Evolutionary conservation across 352 stramenopile genomes (phyloP), one percentile per base, ranked within the genome.

Genomic region (Plasmopara viticola): DNA sequence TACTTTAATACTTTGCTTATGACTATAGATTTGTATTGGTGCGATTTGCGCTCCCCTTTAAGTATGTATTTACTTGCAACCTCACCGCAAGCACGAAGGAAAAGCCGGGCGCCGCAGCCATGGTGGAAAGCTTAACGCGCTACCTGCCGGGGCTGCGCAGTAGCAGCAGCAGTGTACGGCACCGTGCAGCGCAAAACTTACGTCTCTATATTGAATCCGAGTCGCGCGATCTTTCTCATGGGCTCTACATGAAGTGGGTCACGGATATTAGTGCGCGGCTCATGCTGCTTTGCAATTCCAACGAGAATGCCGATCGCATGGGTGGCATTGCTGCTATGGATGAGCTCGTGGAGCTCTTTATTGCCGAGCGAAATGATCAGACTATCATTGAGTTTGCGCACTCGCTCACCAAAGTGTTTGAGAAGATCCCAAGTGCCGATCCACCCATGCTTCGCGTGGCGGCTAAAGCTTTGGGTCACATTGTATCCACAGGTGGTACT

Each of bases 371-470:
- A 38, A 91, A 94, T 68, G 84, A 94, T 69, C 81, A 90, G 74
- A 91, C 78, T 7, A 94, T 94, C 70, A 90, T 91, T 44, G 84
- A 93, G 63, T 92, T 93, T 58, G 84, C 84, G 9, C 82, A 93
- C 58, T 89, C 82, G 44, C 78, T 94, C 35, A 90, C 79, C 8
- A 86, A 83, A 50, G 80, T 93, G 5, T 94, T 94, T 53, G 84
- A 94, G 58, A 93, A 92, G 61, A 90, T 91, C 53, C 78, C 80
- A 17, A 75, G 64, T 42, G 78, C 77, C 5, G 84, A 94, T 52
- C 54, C 75, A 33, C 55, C 78, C 18, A 93, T 84, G 53, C 62
- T 94, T 41, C 78, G 80, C 9, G 60, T 90, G 15, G 82, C 81
- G 3, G 66, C 81, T 37, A 91, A 91, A 54, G 84, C 82, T 20